phyloP scores from a whole-genome alignment of 176 grass and related monocot species.

The Coix lacrymajobi region DNA sequence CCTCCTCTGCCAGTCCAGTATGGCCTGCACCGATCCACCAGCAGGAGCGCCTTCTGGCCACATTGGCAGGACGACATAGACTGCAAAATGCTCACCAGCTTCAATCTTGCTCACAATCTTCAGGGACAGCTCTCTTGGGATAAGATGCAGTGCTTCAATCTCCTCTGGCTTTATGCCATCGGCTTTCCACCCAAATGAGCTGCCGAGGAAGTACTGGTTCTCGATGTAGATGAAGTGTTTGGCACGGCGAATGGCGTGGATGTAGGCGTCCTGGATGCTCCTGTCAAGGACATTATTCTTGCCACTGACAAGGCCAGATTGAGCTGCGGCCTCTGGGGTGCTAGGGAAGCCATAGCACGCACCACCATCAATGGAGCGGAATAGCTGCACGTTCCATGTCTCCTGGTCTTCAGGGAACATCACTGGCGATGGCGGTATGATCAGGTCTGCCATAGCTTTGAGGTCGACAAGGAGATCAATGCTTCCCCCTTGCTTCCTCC shows the following conservation, averaged over 20 bases:
- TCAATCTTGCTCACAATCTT: conserved; percentile 97
- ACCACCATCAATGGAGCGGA: conserved; percentile 74
- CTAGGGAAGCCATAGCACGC: conserved; percentile 73
- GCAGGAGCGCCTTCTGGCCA: conserved; percentile 91
- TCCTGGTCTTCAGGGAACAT: conserved; percentile 61
- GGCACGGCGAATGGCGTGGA: conserved; percentile 76
- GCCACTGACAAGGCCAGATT: conserved; percentile 61
- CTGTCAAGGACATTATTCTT: conserved; percentile 89
- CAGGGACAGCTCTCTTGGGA: conserved; percentile 69
- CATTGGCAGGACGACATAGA: conserved; percentile 90
- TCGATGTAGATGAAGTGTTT: conserved; percentile 91
- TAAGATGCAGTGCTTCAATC: conserved; percentile 67
- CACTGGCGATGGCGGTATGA: conserved; percentile 77
- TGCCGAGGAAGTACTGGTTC: conserved; percentile 94
- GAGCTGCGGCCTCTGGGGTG: conserved; percentile 61
- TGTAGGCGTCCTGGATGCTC: conserved; percentile 95
- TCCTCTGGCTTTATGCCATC: conserved; percentile 65
- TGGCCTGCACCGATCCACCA: conserved; percentile 59
- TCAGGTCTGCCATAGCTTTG: conserved; percentile 41
- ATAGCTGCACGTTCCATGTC: conserved; percentile 79
- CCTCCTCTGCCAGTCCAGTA: conserved; percentile 90
- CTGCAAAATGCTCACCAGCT: conserved; percentile 65
- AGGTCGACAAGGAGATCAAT: conserved; percentile 51
- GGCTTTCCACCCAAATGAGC: conserved; percentile 75
- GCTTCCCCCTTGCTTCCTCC: conserved; percentile 68